phyloP scores from a whole-genome alignment of 495 filamentous ascomycete species.

The Pseudevernia furfuracea region DNA sequence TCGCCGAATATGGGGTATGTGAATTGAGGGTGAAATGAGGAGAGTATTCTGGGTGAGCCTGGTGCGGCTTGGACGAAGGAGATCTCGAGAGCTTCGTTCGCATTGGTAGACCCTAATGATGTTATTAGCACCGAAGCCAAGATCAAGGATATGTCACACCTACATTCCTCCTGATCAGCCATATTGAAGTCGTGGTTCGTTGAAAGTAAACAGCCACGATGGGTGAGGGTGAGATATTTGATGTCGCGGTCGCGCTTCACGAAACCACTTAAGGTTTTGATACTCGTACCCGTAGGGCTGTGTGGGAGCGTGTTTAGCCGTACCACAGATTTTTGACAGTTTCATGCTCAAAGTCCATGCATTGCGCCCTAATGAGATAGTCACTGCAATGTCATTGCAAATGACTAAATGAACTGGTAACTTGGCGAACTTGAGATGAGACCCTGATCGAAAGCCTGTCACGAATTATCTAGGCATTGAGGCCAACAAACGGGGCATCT shows the following conservation, averaged over 20 bases:
- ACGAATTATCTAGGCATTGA: background rate
- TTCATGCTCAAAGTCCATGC: background rate
- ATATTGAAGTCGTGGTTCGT: constrained; percentile 28
- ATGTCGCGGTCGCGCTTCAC: constrained; percentile 3
- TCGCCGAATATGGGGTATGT: constrained; percentile 92
- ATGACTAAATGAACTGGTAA: background rate
- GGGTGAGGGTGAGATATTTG: background rate
- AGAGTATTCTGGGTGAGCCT: constrained; percentile 48
- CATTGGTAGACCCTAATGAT: constrained; percentile 58
- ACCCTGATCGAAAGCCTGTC: background rate
- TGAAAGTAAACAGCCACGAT: background rate
- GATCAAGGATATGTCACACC: constrained; percentile 14
- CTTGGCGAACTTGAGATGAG: background rate
- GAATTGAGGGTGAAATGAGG: constrained; percentile 72
- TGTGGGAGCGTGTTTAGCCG: background rate
- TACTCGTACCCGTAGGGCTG: too few relatives aligned
- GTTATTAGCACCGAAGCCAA: background rate
- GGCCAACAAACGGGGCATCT: background rate
- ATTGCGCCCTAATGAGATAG: background rate
- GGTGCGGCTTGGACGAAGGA: constrained; percentile 56
- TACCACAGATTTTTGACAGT: background rate
- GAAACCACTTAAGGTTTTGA: constrained; percentile 3
- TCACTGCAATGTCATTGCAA: background rate
- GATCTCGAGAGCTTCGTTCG: constrained; percentile 67
- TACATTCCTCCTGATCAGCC: constrained; percentile 47